Conservation (phyloP, 2,329 filamentous ascomycete genomes). For the Apiospora kogelbergensis region DNA sequence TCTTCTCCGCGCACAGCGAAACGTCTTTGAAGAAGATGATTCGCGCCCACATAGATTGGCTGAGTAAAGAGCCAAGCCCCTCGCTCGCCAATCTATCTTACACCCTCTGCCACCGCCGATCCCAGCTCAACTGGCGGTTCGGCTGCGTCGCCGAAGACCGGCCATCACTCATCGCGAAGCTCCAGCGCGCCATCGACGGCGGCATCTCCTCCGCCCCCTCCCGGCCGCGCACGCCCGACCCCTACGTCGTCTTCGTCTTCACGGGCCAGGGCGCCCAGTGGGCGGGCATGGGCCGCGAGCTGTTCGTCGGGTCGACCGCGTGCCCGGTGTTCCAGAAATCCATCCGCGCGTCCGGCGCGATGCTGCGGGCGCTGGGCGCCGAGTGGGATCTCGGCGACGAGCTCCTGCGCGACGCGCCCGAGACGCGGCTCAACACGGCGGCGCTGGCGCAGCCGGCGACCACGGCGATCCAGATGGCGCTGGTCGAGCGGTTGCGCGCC, state of each 20-base stretch:
- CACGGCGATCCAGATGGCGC: conserved; percentile 40
- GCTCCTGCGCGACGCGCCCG: not conserved
- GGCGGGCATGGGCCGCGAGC: conserved; percentile 38
- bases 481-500: conserved; percentile 35
- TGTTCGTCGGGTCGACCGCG: not conserved
- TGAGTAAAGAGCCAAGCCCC: too few relatives aligned
- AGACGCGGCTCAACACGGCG: conserved; percentile 23
- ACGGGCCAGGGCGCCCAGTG: conserved; percentile 48
- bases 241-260: conserved; percentile 31
- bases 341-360: not conserved
- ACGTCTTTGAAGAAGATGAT: too few relatives aligned
- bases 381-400: not conserved
- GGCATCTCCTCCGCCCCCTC: too few relatives aligned
- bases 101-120: conserved; percentile 19
- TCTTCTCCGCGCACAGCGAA: too few relatives aligned
- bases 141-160: conserved; percentile 16
- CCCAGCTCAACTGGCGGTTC: conserved; percentile 15
- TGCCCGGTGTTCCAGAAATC: not conserved
- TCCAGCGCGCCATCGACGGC: too few relatives aligned
- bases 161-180: not conserved
- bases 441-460: conserved; percentile 34
- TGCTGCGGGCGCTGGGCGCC: not conserved
- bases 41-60: too few relatives aligned
- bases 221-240: not conserved
- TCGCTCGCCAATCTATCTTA: conserved; percentile 16